phyloP scores from a whole-genome alignment of 805 yeast genomes.

The Candida nonsorbophila region DNA sequence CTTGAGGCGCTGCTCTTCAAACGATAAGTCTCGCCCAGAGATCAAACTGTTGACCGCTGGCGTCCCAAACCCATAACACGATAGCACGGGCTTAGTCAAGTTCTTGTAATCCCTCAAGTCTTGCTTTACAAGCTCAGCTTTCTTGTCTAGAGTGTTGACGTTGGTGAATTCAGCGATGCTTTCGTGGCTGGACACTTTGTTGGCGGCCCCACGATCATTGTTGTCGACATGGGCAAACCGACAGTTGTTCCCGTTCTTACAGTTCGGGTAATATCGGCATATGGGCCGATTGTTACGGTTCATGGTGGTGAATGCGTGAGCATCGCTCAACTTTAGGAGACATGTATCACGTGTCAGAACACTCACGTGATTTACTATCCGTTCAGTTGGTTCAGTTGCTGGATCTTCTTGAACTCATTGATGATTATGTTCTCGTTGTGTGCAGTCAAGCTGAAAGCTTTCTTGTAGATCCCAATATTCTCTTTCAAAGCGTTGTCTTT shows the following conservation, averaged over 20 bases:
- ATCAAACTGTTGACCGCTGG: constrained; percentile 48
- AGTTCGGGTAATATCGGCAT: constrained; percentile 16
- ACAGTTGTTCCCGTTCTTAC: constrained; percentile 23
- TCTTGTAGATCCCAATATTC: constrained; percentile 51
- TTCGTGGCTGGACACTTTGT: constrained; percentile 3
- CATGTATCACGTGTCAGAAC: too few relatives aligned
- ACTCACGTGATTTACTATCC: too few relatives aligned
- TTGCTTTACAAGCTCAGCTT: constrained; percentile 14
- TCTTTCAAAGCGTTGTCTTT: constrained; percentile 52
- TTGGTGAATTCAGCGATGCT: constrained; percentile 10
- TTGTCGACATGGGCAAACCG: constrained; percentile 15
- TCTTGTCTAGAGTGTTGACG: constrained; percentile 9
- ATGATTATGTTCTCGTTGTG: too few relatives aligned
- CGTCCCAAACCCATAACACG: constrained; percentile 44
- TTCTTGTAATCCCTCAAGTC: constrained; percentile 15
- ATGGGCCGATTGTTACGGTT: too few relatives aligned
- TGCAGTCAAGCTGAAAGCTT: constrained; percentile 48
- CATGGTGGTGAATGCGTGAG: too few relatives aligned
- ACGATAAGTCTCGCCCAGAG: constrained; percentile 47
- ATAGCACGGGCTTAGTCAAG: constrained; percentile 23
- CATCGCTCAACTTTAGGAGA: too few relatives aligned
- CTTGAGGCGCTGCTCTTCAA: constrained; percentile 47
- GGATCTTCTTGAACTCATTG: too few relatives aligned
- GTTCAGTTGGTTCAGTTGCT: too few relatives aligned
- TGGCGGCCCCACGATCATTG: not conserved